A percentile compares a stretch with the other conserved stretches of the same genome.
Conservation (phyloP, 108 stramenopile species). For the Schizochytrium sp. region DNA sequence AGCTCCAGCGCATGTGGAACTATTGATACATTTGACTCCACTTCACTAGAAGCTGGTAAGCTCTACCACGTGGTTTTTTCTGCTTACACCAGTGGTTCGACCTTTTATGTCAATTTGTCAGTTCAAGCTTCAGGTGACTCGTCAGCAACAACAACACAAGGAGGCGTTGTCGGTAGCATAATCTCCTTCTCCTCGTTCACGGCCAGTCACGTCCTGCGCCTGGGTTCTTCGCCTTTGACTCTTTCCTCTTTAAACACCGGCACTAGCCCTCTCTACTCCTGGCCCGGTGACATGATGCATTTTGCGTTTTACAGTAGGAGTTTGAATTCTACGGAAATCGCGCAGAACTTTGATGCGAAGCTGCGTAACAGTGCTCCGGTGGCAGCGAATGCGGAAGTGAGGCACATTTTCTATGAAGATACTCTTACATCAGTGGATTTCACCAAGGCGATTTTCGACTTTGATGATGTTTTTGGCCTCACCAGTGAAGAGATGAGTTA, state of each 20-base stretch:
- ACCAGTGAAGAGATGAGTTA: neutral
- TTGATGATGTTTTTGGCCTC: neutral
- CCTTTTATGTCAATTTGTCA: too few species aligned
- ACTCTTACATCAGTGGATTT: neutral
- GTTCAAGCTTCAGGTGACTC: neutral
- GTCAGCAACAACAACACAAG: neutral
- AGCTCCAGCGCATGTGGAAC: too few species aligned
- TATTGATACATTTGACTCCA: neutral
- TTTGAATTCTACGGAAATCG: neutral
- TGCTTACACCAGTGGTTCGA: too few species aligned
- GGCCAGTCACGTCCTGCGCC: neutral
- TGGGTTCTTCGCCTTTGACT: neutral
- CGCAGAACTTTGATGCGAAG: slow-evolving; percentile 9
- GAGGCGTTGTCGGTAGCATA: too few species aligned
- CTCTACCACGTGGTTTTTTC: slow-evolving; percentile 6
- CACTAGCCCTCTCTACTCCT: neutral
- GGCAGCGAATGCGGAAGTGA: neutral
- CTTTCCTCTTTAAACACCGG: neutral
- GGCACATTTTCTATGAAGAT: neutral
- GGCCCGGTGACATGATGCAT: neutral
- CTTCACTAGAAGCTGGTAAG: neutral
- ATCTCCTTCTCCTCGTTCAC: neutral
- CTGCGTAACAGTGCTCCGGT: neutral
- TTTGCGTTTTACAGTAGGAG: neutral
- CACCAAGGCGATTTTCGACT: slow-evolving; percentile 17